These are phyloP conservation scores for Backusella westeae DNA, from an alignment of 192 early-diverging fungal species.

Conservation along the genomic window DNA sequence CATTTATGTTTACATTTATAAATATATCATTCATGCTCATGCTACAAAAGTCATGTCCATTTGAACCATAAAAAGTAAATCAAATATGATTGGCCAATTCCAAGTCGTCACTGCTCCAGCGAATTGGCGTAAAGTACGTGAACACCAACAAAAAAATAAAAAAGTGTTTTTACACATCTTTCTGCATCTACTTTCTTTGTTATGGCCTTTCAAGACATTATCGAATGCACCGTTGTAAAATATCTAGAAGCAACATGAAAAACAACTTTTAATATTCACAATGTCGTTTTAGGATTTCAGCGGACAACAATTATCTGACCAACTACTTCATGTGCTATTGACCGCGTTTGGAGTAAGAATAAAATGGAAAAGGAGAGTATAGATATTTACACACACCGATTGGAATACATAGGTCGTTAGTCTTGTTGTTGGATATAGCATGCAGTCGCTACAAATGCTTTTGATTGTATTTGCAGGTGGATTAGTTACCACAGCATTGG, in stretches of 20 bases:
- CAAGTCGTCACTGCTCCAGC: neutral
- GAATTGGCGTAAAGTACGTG: slow-evolving; percentile 1
- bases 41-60: too few species aligned
- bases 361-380: neutral
- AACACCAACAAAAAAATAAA: neutral
- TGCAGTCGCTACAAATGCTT: slow-evolving; percentile 7
- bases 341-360: slow-evolving; percentile 10
- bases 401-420: neutral
- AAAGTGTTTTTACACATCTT: neutral
- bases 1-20: too few species aligned
- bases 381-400: neutral
- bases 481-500: neutral
- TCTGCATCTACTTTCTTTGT: neutral
- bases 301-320: slow-evolving; percentile 6
- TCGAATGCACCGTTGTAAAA: slow-evolving; percentile 13
- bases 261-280: neutral
- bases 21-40: too few species aligned
- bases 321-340: neutral
- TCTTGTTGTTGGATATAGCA: slow-evolving; percentile 11
- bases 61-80: neutral
- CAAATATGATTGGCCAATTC: neutral
- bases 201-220: slow-evolving; percentile 6
- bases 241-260: neutral
- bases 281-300: slow-evolving; percentile 11
- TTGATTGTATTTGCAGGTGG: slow-evolving; percentile 3